Base-by-base conservation (phyloP, 1,284 basidiomycete species). In the Cerioporus squamosus region DNA sequence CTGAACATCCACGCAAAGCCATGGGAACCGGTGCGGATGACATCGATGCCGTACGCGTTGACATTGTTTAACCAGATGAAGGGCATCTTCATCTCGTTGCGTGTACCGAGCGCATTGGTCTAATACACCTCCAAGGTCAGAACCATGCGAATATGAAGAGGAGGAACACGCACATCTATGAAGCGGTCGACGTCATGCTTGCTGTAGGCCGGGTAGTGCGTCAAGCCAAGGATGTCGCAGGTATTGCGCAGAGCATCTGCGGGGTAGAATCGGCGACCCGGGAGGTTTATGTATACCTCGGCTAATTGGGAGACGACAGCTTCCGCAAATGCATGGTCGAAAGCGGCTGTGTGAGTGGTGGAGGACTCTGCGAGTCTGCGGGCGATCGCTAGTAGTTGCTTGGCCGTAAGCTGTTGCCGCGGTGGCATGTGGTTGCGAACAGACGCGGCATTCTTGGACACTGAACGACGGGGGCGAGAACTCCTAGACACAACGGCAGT, bases 1-100 rank as follows among this genome's bases (percentile, higher is more conserved):
- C 45, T 42, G 43, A 47, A 36, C 45, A 62, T 53, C 53, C 57
- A 62, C 26, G 50, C 57, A 44, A 47, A 62, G 14, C 60, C 60
- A 39, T 56, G 49, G 23, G n/a, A n/a, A 14, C 53, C 53, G 2
- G 47, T 40, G 12, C 20, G 40, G 14, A 52, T 22, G 12, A n/a
- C 26, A 15, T 52, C 46, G 44, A 58, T 26, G 20, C 23, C 46
- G 24, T 24, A 47, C 7, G 51, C 46, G 31, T 51, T 53, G 8
- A 17, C 1, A n/a, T 47, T 31, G 38, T 53, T 44, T 50, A 59
- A 26, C 46, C 57, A 53, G 23, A 59, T 46, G 44, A 59, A 42
- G 4, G 60, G 60, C 18, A 44, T 44, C 42, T 48, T 45, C 36
- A 43, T 26, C 29, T 51, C 44, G 14, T 44, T 42, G 22, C 18